Conservation (phyloP, 202 grass and related monocot genomes). For the Carex arenaria region DNA sequence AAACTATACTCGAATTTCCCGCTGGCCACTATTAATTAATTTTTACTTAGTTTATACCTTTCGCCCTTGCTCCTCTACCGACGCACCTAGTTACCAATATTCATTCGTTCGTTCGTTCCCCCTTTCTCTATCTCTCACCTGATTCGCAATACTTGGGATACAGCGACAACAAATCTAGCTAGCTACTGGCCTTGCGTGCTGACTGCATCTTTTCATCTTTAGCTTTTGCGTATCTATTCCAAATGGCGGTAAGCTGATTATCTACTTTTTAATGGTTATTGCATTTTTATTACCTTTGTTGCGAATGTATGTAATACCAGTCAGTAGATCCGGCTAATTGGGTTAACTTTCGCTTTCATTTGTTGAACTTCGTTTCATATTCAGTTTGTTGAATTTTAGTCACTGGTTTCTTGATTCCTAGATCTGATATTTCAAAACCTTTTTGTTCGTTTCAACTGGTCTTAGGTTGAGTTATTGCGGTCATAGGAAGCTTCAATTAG, state of each 20-base stretch:
- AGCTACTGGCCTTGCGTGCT: neutral
- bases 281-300: neutral
- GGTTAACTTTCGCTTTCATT: neutral
- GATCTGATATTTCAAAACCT: slow-evolving; percentile 1
- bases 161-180: neutral
- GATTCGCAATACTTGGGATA: slow-evolving; percentile 12
- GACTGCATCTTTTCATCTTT: neutral
- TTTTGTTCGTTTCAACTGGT: neutral
- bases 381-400: neutral
- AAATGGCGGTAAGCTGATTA: slow-evolving; percentile 16
- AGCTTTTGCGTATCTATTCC: slow-evolving; percentile 3
- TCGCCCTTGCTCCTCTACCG: neutral
- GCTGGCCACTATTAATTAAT: slow-evolving; percentile 15
- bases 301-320: neutral
- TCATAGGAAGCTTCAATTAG: neutral
- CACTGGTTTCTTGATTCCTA: neutral
- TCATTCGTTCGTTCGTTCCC: neutral
- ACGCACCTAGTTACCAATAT: slow-evolving; percentile 6
- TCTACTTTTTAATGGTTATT: neutral
- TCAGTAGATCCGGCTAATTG: slow-evolving; percentile 2
- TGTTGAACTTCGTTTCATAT: neutral
- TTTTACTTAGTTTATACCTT: slow-evolving; percentile 7
- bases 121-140: neutral
- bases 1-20: slow-evolving; percentile 1
- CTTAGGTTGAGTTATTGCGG: neutral